phyloP scores from a whole-genome alignment of 2,329 filamentous ascomycete genomes.

The Neofusicoccum parvum region DNA sequence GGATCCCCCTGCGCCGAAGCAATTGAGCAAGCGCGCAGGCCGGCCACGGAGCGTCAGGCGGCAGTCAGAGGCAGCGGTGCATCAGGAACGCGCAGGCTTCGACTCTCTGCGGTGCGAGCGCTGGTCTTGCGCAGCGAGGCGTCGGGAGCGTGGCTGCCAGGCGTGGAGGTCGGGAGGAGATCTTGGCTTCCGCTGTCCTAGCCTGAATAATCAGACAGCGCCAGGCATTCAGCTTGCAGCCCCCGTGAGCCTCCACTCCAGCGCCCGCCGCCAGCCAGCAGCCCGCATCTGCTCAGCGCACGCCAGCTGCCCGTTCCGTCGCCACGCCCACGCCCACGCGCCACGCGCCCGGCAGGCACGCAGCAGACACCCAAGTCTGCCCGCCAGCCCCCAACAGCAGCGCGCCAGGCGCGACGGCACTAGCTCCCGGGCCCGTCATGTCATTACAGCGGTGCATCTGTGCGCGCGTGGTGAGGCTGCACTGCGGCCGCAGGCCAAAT shows the following conservation, averaged over 20 bases:
- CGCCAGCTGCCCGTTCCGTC: not conserved
- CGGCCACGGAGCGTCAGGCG: conserved; percentile 29
- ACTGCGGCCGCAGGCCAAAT: conserved; percentile 2
- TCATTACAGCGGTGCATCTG: conserved; percentile 7
- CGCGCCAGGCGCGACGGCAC: not conserved
- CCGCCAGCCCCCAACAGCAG: too few relatives aligned
- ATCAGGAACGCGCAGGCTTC: conserved; percentile 14
- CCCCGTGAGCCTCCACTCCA: not conserved
- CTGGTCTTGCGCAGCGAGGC: not conserved
- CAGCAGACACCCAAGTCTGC: not conserved
- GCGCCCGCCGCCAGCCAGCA: not conserved
- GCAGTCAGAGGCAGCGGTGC: conserved; percentile 27
- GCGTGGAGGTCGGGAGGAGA: conserved; percentile 13
- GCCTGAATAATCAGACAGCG: conserved; percentile 13
- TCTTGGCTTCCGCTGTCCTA: conserved; percentile 2
- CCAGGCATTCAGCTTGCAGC: not conserved
- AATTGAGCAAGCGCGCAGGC: conserved; percentile 32
- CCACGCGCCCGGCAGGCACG: not conserved
- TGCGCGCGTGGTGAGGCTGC: conserved; percentile 12
- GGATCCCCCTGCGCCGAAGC: conserved; percentile 24
- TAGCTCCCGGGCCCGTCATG: not conserved
- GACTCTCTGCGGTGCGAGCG: conserved; percentile 10
- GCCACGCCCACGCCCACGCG: not conserved
- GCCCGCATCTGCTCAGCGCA: not conserved
- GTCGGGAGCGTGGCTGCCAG: conserved; percentile 4